Evolutionary conservation across 1,139 yeast species (phyloP), one percentile per base, ranked within the genome.

Genomic region (Eremothecium coryli): DNA sequence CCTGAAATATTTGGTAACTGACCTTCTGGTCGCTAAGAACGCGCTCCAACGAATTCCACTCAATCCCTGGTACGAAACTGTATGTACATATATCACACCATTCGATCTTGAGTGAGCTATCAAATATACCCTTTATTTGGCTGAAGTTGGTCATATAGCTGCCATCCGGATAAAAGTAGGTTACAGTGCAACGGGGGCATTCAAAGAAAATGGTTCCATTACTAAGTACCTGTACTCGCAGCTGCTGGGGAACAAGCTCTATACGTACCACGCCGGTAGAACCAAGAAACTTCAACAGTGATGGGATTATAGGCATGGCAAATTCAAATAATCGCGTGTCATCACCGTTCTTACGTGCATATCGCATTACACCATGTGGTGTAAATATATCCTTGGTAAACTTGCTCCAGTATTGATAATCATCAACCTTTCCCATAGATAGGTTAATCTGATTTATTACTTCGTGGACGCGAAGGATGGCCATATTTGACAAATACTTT

Each of bases 151-250:
- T 66, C n/a, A 81, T 73, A 43, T 69, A 66, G 1, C 88, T 75
- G 0, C 88, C 93, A 56, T 82, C 93, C 3, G 61, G 58, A 51
- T 75, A 82, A 49, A 66, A 64, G 45, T 71, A 75, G 11, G 71
- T 66, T 30, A 76, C 56, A 4, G 70, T 61, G 31, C 79, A 64
- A 33, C 76, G 66, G 7, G 82, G 68, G 18, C 79, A 70, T 29
- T 71, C 76, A 31, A 84, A 64, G 38, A 76, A 68, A 0, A 80
- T 73, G 7, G 76, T 68, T 1, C 86, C 86, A 45, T 73, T 73
- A 29, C 76, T 71, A 51, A 80, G 61, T 3, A 77, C 76, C 49
- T 76, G 82, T 32, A 80, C 80, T 41, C 75, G 69, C 23, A 82
- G 58, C 33, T 81, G 75, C 12, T 81, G 80, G 5, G 82, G 69